These are phyloP conservation scores for Tirmania nivea DNA, from an alignment of 495 filamentous ascomycete species.

Conservation along the genomic window DNA sequence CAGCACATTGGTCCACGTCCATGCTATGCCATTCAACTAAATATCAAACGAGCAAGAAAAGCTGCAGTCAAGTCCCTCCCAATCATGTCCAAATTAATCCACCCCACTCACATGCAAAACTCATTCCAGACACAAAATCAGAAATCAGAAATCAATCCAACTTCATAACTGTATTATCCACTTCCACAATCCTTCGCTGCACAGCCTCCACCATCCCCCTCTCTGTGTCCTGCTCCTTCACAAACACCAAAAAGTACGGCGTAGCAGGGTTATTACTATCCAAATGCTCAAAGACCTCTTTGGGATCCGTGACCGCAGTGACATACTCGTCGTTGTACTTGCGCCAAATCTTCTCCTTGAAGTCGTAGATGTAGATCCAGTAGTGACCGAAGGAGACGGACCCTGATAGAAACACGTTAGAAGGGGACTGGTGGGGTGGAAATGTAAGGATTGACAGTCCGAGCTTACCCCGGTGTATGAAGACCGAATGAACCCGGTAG, in stretches of 20 bases:
- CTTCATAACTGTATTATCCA: no score
- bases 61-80: no score
- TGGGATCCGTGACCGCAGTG: constrained; percentile 37
- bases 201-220: background rate
- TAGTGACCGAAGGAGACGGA: constrained; percentile 62
- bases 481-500: constrained; percentile 78
- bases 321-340: constrained; percentile 85
- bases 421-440: no score
- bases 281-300: constrained; percentile 43
- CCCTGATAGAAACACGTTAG: constrained; percentile 8
- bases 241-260: constrained; percentile 77
- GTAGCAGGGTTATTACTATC: constrained; percentile 41
- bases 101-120: no score
- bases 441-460: constrained; percentile 4
- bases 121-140: no score
- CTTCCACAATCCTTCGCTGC: background rate
- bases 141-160: no score
- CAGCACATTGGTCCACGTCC: no score
- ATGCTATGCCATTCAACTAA: no score
- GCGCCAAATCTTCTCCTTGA: constrained; percentile 57
- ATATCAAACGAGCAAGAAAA: no score
- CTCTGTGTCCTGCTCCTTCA: constrained; percentile 28
- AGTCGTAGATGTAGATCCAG: constrained; percentile 92
- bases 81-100: no score
- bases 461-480: constrained; percentile 53